These are phyloP conservation scores for Colletotrichum magnum DNA, from an alignment of 2,329 filamentous ascomycete genomes.

Conservation along the genomic window DNA sequence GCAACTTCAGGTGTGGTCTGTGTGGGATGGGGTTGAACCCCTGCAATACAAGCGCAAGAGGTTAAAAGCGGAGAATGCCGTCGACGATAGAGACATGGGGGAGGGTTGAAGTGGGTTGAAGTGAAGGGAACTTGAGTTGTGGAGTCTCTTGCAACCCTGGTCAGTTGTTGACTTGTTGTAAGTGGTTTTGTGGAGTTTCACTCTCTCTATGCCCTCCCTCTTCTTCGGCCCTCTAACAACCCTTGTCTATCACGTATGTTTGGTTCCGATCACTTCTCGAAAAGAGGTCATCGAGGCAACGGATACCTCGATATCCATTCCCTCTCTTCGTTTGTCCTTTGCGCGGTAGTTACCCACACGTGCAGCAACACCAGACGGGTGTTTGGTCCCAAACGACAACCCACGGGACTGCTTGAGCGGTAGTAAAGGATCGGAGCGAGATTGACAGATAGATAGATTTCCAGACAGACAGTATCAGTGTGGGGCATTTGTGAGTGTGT, in stretches of 20 bases:
- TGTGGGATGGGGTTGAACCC: conserved; percentile 11
- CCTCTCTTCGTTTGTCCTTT: background rate
- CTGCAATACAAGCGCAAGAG: conserved; percentile 16
- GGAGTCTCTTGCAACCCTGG: background rate
- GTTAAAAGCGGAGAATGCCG: conserved; percentile 11
- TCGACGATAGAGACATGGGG: conserved; percentile 21
- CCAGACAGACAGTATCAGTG: no score
- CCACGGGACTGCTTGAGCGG: background rate
- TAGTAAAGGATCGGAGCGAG: background rate
- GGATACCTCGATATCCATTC: no score
- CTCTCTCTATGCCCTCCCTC: no score
- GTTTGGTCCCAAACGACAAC: conserved; percentile 6
- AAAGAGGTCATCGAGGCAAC: background rate
- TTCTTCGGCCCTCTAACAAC: no score
- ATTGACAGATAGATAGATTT: background rate
- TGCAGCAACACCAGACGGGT: conserved; percentile 28
- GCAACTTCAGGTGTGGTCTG: background rate
- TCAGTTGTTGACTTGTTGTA: no score
- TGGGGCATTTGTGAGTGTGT: no score
- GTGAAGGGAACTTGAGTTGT: conserved; percentile 1
- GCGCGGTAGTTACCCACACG: conserved; percentile 24
- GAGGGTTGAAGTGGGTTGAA: background rate
- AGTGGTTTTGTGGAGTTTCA: no score
- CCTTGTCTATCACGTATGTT: conserved; percentile 1
- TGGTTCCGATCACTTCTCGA: conserved; percentile 22